phyloP scores from a whole-genome alignment of 2,329 filamentous ascomycete genomes.

The Diaporthe citri region DNA sequence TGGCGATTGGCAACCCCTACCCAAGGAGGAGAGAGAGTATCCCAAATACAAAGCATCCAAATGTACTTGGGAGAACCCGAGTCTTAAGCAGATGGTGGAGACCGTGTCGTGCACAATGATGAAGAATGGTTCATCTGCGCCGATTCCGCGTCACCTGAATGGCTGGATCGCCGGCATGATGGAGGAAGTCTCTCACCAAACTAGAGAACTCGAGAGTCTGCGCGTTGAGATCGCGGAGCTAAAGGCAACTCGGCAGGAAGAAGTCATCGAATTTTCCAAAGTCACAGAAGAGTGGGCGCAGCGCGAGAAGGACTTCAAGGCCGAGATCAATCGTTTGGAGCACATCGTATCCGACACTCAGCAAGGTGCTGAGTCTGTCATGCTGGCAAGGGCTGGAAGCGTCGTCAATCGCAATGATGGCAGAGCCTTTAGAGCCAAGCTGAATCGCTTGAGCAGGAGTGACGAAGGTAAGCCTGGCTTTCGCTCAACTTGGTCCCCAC shows the following conservation, averaged over 20 bases:
- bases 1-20: neutral
- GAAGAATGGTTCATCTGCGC: constrained; percentile 34
- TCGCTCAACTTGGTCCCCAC: too few relatives aligned
- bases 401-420: constrained; percentile 34
- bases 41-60: constrained; percentile 24
- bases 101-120: constrained; percentile 37
- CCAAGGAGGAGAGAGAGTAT: neutral
- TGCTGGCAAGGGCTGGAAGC: constrained; percentile 36
- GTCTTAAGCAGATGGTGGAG: constrained; percentile 40
- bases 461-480: constrained; percentile 26
- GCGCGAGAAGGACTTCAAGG: constrained; percentile 37
- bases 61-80: constrained; percentile 39
- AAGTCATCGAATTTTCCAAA: constrained; percentile 30
- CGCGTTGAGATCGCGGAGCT: constrained; percentile 2
- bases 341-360: constrained; percentile 37
- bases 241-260: constrained; percentile 25
- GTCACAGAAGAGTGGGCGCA: constrained; percentile 34
- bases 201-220: constrained; percentile 5
- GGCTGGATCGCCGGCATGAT: constrained; percentile 36
- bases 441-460: constrained; percentile 33
- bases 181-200: constrained; percentile 36
- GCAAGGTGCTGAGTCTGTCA: constrained; percentile 32
- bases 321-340: constrained; percentile 39
- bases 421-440: constrained; percentile 21
- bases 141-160: constrained; percentile 41